These are phyloP conservation scores for Castanospermum australe DNA, from an alignment of 306 rosid species.

Conservation along the genomic window DNA sequence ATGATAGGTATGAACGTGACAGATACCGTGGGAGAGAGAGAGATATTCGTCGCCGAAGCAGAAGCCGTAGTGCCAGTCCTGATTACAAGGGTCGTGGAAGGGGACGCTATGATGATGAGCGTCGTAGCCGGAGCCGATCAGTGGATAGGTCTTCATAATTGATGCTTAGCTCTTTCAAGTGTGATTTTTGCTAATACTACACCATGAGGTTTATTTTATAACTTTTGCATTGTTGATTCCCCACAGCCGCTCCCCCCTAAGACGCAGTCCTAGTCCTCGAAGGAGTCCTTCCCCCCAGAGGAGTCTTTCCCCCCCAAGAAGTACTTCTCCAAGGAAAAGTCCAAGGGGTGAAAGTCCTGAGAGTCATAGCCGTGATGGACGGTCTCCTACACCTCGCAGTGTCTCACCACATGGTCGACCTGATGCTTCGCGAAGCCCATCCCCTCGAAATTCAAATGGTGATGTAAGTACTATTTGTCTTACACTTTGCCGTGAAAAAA, in stretches of 20 bases:
- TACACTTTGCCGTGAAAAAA: neutral
- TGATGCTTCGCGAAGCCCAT: conserved; percentile 58
- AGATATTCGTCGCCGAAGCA: conserved; percentile 57
- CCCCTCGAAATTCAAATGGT: conserved; percentile 55
- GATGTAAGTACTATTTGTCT: conserved; percentile 55
- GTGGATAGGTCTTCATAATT: conserved; percentile 53
- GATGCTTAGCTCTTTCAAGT: neutral
- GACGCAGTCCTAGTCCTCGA: conserved; percentile 56
- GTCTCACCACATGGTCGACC: conserved; percentile 55
- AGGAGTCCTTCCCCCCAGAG: conserved; percentile 54
- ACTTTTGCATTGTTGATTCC: neutral
- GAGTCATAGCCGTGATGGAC: conserved; percentile 46
- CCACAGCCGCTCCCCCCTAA: conserved; percentile 63
- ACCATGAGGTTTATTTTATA: neutral
- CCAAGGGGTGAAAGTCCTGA: conserved; percentile 58
- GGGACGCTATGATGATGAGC: conserved; percentile 65
- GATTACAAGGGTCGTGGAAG: conserved; percentile 66
- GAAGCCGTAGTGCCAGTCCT: conserved; percentile 76
- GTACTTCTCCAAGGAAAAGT: conserved; percentile 51
- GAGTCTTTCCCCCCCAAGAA: conserved; percentile 55
- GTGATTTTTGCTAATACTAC: neutral
- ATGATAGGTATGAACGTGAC: conserved; percentile 65
- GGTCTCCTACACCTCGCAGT: conserved; percentile 56
- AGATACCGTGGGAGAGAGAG: conserved; percentile 63
- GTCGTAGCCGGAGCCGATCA: conserved; percentile 53